A percentile compares a stretch with the other conserved stretches of the same genome.
phyloP scores from a whole-genome alignment of 345 rosid species.

The Laguncularia racemosa region DNA sequence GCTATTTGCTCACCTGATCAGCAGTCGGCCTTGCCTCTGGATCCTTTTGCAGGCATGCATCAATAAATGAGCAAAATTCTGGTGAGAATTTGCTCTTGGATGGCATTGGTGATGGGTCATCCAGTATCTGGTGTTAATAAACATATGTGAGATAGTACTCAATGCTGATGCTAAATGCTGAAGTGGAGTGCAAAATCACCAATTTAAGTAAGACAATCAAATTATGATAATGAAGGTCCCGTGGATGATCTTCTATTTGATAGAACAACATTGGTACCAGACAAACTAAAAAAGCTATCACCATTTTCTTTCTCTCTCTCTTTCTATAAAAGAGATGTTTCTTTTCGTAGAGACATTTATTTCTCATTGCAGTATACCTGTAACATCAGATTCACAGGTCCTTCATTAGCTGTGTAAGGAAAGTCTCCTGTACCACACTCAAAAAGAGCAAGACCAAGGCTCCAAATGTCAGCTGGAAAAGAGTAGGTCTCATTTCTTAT shows the following conservation, averaged over 20 bases:
- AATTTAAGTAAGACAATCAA: too few relatives aligned
- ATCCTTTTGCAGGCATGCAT: constrained; percentile 83
- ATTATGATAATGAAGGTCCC: too few relatives aligned
- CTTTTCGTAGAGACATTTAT: too few relatives aligned
- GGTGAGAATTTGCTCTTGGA: constrained; percentile 53
- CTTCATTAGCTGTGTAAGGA: constrained; percentile 78
- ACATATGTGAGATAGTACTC: constrained; percentile 1
- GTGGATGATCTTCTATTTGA: too few relatives aligned
- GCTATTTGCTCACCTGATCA: constrained; percentile 54
- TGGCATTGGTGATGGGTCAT: constrained; percentile 91
- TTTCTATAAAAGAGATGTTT: too few relatives aligned
- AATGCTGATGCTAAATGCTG: too few relatives aligned
- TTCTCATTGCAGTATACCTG: constrained; percentile 42
- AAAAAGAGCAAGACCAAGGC: constrained; percentile 90
- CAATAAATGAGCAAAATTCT: constrained; percentile 87
- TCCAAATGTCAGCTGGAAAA: constrained; percentile 97
- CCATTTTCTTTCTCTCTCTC: too few relatives aligned
- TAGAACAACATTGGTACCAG: too few relatives aligned
- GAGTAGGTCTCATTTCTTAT: constrained; percentile 78
- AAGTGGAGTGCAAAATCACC: background rate
- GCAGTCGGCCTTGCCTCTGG: constrained; percentile 84
- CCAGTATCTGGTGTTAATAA: constrained; percentile 59
- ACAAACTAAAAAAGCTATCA: too few relatives aligned
- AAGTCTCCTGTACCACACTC: constrained; percentile 97
- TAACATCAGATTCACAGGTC: constrained; percentile 91